Percentiles rank a stretch among this genome's conserved stretches.
phyloP scores from a whole-genome alignment of 805 yeast genomes.

The Phaffomyces antillensis region DNA sequence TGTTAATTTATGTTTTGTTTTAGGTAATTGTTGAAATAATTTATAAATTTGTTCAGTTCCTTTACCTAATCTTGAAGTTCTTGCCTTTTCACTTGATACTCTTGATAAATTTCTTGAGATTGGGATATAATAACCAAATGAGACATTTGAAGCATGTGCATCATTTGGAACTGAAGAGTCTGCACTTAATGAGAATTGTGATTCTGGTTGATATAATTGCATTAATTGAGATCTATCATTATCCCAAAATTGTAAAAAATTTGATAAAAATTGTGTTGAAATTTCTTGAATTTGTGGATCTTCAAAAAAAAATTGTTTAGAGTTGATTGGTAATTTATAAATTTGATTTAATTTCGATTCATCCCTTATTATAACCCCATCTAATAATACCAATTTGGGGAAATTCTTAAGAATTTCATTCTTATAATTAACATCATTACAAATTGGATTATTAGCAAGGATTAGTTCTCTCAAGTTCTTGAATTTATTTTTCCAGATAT shows the following conservation, averaged over 20 bases:
- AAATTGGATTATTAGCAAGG: conserved; percentile 71
- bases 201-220: conserved; percentile 69
- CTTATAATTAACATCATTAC: conserved; percentile 39
- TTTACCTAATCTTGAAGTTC: conserved; percentile 49
- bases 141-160: conserved; percentile 27
- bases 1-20: conserved; percentile 62
- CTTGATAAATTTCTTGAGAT: conserved; percentile 71
- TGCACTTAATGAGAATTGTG: conserved; percentile 77
- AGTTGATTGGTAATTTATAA: conserved; percentile 46
- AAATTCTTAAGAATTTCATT: conserved; percentile 61
- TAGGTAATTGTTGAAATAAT: conserved; percentile 65
- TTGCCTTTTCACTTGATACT: conserved; percentile 45
- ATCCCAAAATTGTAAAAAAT: conserved; percentile 80
- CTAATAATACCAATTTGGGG: conserved; percentile 74
- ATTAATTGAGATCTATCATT: conserved; percentile 60
- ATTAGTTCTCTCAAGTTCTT: conserved; percentile 67
- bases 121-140: conserved; percentile 64
- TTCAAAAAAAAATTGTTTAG: conserved; percentile 73
- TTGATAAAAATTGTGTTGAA: conserved; percentile 71
- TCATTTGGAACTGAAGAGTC: conserved; percentile 62
- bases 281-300: conserved; percentile 59
- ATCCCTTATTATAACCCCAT: conserved; percentile 73
- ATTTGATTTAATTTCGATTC: conserved; percentile 50
- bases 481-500: conserved; percentile 72
- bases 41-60: conserved; percentile 66